Evolutionary conservation across 2,329 filamentous ascomycete genomes (phyloP).

Genomic region (Leptographium procerum): DNA sequence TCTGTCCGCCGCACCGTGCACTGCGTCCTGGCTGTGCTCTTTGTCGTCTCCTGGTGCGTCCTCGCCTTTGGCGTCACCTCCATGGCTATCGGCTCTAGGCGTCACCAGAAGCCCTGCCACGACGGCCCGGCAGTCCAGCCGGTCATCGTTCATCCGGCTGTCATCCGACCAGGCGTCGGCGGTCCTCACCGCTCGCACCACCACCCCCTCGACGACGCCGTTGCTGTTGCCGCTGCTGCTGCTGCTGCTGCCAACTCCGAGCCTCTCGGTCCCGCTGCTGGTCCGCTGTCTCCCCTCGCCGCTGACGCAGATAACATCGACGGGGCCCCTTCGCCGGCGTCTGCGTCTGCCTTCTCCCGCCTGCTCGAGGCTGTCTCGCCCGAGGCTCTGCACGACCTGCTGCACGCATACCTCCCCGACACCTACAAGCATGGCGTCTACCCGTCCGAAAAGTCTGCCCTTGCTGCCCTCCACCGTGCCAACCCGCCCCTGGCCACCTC

Average conservation of each 20-base stretch:
- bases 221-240: background rate
- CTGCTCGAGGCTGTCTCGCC: slow-evolving; percentile 15
- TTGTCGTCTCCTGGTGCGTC: background rate
- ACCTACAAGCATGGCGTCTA: slow-evolving; percentile 60
- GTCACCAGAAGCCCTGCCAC: background rate
- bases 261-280: background rate
- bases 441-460: slow-evolving; percentile 49
- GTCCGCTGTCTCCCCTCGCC: background rate
- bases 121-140: background rate
- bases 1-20: background rate
- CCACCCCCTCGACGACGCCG: background rate
- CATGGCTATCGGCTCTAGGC: background rate
- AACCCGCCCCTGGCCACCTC: slow-evolving; percentile 51
- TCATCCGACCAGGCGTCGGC: background rate
- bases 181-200: background rate
- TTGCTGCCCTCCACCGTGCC: slow-evolving; percentile 50
- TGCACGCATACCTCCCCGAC: slow-evolving; percentile 50
- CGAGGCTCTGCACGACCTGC: slow-evolving; percentile 47
- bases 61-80: background rate
- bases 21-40: background rate
- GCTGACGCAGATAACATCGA: background rate
- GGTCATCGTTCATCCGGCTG: too few species aligned
- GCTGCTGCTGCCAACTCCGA: background rate
- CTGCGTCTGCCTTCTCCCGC: slow-evolving; percentile 9
- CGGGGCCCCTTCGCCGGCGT: background rate